phyloP scores from a whole-genome alignment of 345 rosid genomes.

The Fremontodendron californicum region DNA sequence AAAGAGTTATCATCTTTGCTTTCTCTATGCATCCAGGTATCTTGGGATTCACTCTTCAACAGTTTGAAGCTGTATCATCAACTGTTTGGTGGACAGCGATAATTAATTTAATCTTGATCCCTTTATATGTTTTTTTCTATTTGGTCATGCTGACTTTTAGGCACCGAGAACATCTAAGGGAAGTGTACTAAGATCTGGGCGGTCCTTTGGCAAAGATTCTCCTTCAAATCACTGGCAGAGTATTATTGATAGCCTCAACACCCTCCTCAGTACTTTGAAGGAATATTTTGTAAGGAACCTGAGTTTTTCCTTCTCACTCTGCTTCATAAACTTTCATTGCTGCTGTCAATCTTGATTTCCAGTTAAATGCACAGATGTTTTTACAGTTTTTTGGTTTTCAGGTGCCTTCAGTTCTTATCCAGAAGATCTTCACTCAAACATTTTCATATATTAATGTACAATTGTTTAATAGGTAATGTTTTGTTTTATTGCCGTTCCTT shows the following conservation, averaged over 20 bases:
- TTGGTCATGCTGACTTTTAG: constrained; percentile 37
- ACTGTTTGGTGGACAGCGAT: not conserved
- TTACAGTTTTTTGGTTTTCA: constrained; percentile 35
- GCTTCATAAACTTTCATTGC: not conserved
- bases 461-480: constrained; percentile 75
- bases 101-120: not conserved
- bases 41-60: constrained; percentile 16
- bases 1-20: constrained; percentile 76
- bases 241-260: constrained; percentile 81
- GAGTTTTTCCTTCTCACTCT: not conserved
- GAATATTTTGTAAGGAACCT: constrained; percentile 73
- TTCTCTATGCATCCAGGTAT: constrained; percentile 87
- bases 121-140: not conserved
- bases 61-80: not conserved
- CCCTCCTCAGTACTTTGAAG: constrained; percentile 71
- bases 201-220: constrained; percentile 80
- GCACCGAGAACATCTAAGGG: constrained; percentile 97
- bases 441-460: constrained; percentile 90
- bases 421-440: constrained; percentile 90
- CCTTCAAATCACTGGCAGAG: constrained; percentile 90
- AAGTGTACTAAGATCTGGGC: constrained; percentile 69
- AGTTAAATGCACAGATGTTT: constrained; percentile 14
- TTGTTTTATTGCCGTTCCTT: not conserved
- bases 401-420: constrained; percentile 93
- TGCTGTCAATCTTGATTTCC: too few species aligned